These are phyloP conservation scores for Dactylellina drechsleri DNA, from an alignment of 2,329 filamentous ascomycete species.

Conservation along the genomic window DNA sequence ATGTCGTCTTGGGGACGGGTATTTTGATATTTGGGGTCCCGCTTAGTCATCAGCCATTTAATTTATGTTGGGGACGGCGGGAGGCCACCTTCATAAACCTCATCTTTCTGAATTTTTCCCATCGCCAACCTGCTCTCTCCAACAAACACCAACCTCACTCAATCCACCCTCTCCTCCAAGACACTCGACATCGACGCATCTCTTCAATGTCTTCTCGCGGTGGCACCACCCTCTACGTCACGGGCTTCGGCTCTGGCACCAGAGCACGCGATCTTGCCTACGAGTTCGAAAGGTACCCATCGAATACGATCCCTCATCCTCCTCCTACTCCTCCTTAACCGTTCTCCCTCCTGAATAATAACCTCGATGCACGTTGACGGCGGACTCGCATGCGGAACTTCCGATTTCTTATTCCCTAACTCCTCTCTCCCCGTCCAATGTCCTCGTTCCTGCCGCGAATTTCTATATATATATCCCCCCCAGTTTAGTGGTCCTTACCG, in stretches of 20 bases:
- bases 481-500: conserved; percentile 24
- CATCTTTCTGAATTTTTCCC: neutral
- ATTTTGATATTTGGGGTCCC: no score
- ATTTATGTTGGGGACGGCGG: neutral
- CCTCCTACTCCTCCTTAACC: conserved; percentile 38
- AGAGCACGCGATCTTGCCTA: conserved; percentile 92
- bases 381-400: conserved; percentile 48
- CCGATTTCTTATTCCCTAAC: conserved; percentile 52
- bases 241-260: conserved; percentile 97
- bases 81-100: neutral
- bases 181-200: conserved; percentile 1
- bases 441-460: conserved; percentile 53
- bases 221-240: conserved; percentile 59
- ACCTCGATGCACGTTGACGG: conserved; percentile 55
- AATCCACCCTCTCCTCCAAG: conserved; percentile 1
- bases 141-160: neutral
- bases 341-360: conserved; percentile 54
- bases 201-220: conserved; percentile 58
- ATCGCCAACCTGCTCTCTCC: conserved; percentile 8
- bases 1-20: no score
- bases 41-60: neutral
- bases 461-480: conserved; percentile 9
- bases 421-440: conserved; percentile 53
- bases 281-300: conserved; percentile 60
- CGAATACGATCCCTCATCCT: conserved; percentile 56